phyloP scores from a whole-genome alignment of 345 rosid species.

The Draba incana region DNA sequence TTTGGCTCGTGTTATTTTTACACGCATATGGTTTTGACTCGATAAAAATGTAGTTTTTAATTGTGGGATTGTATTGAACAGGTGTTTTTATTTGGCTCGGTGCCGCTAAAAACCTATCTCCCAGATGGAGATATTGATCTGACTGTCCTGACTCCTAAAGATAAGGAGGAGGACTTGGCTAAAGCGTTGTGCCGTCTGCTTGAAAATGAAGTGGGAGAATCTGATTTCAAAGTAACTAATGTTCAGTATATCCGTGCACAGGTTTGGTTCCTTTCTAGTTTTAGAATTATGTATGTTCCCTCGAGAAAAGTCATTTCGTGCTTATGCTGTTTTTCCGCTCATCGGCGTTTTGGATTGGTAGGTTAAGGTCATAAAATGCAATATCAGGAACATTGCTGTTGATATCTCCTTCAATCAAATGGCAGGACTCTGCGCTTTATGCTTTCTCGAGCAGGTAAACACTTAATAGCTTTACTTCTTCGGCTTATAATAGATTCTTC shows the following conservation, averaged over 20 bases:
- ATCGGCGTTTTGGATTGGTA: conserved; percentile 42
- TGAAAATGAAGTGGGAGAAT: conserved; percentile 47
- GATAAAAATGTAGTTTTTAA: neutral
- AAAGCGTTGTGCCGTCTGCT: conserved; percentile 50
- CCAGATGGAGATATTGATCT: conserved; percentile 98
- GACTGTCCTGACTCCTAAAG: conserved; percentile 60
- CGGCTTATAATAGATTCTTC: no score
- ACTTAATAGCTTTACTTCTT: neutral
- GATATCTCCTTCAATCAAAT: conserved; percentile 85
- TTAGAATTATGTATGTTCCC: neutral
- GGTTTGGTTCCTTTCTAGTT: conserved; percentile 47
- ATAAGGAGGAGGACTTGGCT: conserved; percentile 61
- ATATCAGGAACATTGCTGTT: conserved; percentile 54
- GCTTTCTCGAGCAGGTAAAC: conserved; percentile 75
- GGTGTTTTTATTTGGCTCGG: conserved; percentile 77
- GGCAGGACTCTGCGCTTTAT: conserved; percentile 71
- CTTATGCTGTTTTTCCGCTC: neutral
- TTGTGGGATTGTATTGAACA: conserved; percentile 34
- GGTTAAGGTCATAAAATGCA: conserved; percentile 80
- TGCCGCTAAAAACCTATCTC: conserved; percentile 83
- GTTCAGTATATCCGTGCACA: conserved; percentile 71
- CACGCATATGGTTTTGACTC: neutral
- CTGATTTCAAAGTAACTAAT: conserved; percentile 55
- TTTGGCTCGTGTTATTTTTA: conserved; percentile 6
- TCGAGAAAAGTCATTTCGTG: conserved; percentile 1